phyloP scores from a whole-genome alignment of 2,329 filamentous ascomycete species.

The Cladorrhinum sp. region DNA sequence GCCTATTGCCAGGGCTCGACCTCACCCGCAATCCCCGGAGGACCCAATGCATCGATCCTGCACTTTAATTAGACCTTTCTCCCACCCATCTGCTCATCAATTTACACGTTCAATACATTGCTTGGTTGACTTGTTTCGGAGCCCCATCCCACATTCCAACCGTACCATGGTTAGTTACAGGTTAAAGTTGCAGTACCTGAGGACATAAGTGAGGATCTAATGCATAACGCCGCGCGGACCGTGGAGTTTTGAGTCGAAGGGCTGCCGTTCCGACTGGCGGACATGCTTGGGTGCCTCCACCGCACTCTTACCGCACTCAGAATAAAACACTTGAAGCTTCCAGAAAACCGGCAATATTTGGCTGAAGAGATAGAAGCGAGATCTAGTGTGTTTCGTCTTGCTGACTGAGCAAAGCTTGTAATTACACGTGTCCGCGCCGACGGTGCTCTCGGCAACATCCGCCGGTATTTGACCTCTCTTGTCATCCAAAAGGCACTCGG shows the following conservation, averaged over 20 bases:
- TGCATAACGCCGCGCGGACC: neutral
- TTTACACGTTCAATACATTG: neutral
- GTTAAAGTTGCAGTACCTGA: neutral
- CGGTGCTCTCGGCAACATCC: neutral
- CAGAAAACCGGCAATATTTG: constrained; percentile 8
- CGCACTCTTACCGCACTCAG: constrained; percentile 1
- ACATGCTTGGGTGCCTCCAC: constrained; percentile 1
- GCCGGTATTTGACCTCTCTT: neutral
- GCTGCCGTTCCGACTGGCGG: neutral
- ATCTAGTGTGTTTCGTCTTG: constrained; percentile 17
- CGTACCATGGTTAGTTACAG: neutral
- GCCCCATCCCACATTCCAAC: neutral
- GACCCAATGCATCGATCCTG: constrained; percentile 7
- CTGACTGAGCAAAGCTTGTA: constrained; percentile 6
- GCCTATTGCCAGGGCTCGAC: constrained; percentile 15
- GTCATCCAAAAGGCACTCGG: neutral
- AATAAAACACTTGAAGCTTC: neutral
- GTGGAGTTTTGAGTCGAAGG: neutral
- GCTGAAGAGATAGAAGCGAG: constrained; percentile 17
- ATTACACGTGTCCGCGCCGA: constrained; percentile 15
- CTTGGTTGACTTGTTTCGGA: constrained; percentile 16
- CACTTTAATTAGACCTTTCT: neutral
- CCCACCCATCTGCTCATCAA: neutral
- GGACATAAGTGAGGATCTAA: neutral
- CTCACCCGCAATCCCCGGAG: constrained; percentile 5